phyloP scores from a whole-genome alignment of 768 basidiomycete species.

The Tulasnella sp. region DNA sequence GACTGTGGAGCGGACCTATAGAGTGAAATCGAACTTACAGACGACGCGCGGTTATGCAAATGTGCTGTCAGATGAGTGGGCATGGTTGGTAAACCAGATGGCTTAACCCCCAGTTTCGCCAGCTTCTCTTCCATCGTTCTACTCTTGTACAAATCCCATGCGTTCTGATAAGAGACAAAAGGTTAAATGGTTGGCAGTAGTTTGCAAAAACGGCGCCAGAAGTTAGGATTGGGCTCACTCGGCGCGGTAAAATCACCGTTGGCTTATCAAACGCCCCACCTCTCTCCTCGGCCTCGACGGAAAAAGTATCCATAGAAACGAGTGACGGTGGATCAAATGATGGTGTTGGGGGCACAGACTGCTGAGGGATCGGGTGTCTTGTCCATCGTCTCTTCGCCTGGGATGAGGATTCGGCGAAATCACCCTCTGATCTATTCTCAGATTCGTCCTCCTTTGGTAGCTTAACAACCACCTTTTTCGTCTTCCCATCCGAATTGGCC shows the following conservation, averaged over 20 bases:
- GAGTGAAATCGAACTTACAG: conserved; percentile 40
- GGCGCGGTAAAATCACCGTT: conserved; percentile 60
- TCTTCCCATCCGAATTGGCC: conserved; percentile 31
- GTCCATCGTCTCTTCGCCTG: conserved; percentile 46
- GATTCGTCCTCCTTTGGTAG: conserved; percentile 50
- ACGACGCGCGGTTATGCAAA: conserved; percentile 70
- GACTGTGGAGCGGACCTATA: not conserved
- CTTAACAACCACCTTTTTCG: conserved; percentile 59
- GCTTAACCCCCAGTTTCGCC: conserved; percentile 69
- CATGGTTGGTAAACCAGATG: conserved; percentile 21
- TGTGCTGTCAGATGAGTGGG: conserved; percentile 53
- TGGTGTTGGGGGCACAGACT: conserved; percentile 2
- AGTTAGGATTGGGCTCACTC: conserved; percentile 36
- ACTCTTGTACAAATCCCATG: conserved; percentile 66
- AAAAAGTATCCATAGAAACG: conserved; percentile 45
- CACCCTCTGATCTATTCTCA: conserved; percentile 29
- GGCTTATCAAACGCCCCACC: conserved; percentile 52
- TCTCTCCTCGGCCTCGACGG: conserved; percentile 42
- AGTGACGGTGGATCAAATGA: conserved; percentile 26
- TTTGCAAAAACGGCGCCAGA: conserved; percentile 12
- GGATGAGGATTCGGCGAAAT: conserved; percentile 22
- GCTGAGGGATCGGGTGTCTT: conserved; percentile 26
- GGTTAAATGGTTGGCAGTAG: conserved; percentile 12
- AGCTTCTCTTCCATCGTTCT: conserved; percentile 71
- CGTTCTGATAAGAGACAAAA: conserved; percentile 35